These are phyloP conservation scores for Rhexocercosporidium sp. DNA, from an alignment of 2,329 filamentous ascomycete genomes.

Conservation along the genomic window DNA sequence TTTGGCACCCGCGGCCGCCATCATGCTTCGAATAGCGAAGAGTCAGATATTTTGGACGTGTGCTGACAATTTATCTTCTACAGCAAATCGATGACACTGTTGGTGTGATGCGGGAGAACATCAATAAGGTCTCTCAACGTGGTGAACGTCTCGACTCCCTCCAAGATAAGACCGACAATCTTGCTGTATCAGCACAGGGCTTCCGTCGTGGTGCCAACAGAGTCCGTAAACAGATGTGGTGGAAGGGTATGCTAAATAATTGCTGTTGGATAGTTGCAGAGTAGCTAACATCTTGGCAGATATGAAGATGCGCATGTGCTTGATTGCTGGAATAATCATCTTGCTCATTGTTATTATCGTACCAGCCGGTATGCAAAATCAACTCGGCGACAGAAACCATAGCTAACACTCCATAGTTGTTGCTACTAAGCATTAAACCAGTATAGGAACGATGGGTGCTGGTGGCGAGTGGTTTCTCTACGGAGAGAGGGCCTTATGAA, in stretches of 20 bases:
- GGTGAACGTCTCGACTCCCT: slow-evolving; percentile 86
- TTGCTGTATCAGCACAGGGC: slow-evolving; percentile 89
- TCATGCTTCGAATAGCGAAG: not conserved
- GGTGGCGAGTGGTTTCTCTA: not conserved
- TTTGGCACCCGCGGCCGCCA: not conserved
- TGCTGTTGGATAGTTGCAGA: not conserved
- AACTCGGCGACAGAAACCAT: not conserved
- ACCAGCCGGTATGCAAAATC: slow-evolving; percentile 73
- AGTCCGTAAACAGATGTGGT: slow-evolving; percentile 99
- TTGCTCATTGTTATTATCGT: slow-evolving; percentile 94
- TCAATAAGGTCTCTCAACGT: slow-evolving; percentile 94
- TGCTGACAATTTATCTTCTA: slow-evolving; percentile 29
- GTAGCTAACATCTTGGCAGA: slow-evolving; percentile 53
- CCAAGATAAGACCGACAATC: slow-evolving; percentile 93
- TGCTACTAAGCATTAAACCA: slow-evolving; percentile 47
- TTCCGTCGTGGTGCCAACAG: slow-evolving; percentile 97
- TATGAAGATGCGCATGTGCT: slow-evolving; percentile 99
- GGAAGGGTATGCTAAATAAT: slow-evolving; percentile 61
- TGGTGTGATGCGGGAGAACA: slow-evolving; percentile 94
- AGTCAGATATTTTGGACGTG: not conserved
- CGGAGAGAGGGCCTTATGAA: slow-evolving; percentile 11
- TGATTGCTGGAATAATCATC: slow-evolving; percentile 89
- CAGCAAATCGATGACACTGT: slow-evolving; percentile 99
- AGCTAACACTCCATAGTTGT: slow-evolving; percentile 48
- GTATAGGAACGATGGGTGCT: slow-evolving; percentile 24